Conservation (phyloP, 768 basidiomycete species). For the Suillus paluster region DNA sequence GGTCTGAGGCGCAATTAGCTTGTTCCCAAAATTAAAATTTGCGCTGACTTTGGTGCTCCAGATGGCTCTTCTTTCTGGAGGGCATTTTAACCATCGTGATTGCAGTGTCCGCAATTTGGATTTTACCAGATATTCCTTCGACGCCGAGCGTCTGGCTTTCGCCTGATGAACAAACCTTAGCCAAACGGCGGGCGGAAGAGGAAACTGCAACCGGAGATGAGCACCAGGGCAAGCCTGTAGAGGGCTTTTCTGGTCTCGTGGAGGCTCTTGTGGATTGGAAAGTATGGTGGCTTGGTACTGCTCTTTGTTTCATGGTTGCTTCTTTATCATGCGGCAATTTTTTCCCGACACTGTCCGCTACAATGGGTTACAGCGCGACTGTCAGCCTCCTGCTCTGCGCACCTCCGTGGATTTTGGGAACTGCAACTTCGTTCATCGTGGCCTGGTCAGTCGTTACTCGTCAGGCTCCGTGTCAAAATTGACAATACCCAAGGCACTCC, state of each 20-base stretch:
- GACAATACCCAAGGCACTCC: conserved; percentile 57
- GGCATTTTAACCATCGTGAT: conserved; percentile 58
- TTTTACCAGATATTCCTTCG: conserved; percentile 75
- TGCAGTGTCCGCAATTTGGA: conserved; percentile 55
- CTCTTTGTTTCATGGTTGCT: conserved; percentile 55
- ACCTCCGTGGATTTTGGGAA: conserved; percentile 72
- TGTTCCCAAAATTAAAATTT: neutral
- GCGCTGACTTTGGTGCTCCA: conserved; percentile 23
- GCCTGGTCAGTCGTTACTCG: conserved; percentile 43
- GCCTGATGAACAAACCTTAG: conserved; percentile 55
- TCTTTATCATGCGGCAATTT: conserved; percentile 76
- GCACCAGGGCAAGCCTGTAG: conserved; percentile 41
- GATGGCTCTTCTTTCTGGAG: conserved; percentile 75
- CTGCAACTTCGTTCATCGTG: conserved; percentile 55
- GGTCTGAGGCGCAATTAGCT: conserved; percentile 44
- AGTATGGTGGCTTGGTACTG: conserved; percentile 78
- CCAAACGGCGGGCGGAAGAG: conserved; percentile 61
- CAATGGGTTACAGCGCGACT: conserved; percentile 66
- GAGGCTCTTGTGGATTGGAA: conserved; percentile 73
- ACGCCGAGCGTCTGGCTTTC: conserved; percentile 62
- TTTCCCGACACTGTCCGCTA: conserved; percentile 76
- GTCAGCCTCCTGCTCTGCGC: conserved; percentile 73
- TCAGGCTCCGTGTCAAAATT: conserved; percentile 1
- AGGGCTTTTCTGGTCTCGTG: conserved; percentile 48
- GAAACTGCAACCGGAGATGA: conserved; percentile 59